These are phyloP conservation scores for Hericium coralloides DNA, from an alignment of 768 basidiomycete species.

Conservation along the genomic window DNA sequence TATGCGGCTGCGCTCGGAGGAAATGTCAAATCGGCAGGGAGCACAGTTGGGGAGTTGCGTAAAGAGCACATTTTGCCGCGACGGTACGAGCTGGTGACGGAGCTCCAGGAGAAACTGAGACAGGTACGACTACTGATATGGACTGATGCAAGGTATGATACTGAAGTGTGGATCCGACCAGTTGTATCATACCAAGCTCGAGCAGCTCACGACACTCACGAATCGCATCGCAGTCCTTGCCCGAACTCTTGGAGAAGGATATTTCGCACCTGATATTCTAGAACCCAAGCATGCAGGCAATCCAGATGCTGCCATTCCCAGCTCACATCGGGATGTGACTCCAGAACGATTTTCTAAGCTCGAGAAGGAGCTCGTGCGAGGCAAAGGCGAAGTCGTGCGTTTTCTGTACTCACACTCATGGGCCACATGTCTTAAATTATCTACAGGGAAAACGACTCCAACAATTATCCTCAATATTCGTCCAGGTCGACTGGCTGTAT, in stretches of 20 bases:
- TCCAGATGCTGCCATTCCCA: slow-evolving; percentile 5
- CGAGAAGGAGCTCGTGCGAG: slow-evolving; percentile 78
- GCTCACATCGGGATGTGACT: slow-evolving; percentile 58
- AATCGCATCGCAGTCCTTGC: slow-evolving; percentile 53
- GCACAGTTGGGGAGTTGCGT: slow-evolving; percentile 56
- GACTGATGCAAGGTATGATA: slow-evolving; percentile 3
- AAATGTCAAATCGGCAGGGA: slow-evolving; percentile 57
- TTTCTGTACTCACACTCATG: background rate
- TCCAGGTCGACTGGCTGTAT: slow-evolving; percentile 77
- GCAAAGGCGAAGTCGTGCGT: slow-evolving; percentile 80
- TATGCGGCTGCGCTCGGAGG: slow-evolving; percentile 67
- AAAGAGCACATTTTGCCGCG: slow-evolving; percentile 67
- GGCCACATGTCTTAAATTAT: background rate
- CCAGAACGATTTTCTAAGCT: slow-evolving; percentile 73
- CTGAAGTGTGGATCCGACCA: slow-evolving; percentile 16
- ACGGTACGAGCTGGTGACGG: slow-evolving; percentile 57
- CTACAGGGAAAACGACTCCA: slow-evolving; percentile 56
- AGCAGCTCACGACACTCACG: slow-evolving; percentile 62
- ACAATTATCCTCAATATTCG: slow-evolving; percentile 52
- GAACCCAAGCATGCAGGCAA: slow-evolving; percentile 33
- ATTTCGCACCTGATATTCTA: slow-evolving; percentile 47
- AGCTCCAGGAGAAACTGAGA: slow-evolving; percentile 69
- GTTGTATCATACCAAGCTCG: slow-evolving; percentile 71
- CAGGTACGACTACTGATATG: slow-evolving; percentile 40
- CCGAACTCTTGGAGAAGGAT: slow-evolving; percentile 52